phyloP scores from a whole-genome alignment of 768 basidiomycete genomes.

The Rhodosporidiobolus sp. region DNA sequence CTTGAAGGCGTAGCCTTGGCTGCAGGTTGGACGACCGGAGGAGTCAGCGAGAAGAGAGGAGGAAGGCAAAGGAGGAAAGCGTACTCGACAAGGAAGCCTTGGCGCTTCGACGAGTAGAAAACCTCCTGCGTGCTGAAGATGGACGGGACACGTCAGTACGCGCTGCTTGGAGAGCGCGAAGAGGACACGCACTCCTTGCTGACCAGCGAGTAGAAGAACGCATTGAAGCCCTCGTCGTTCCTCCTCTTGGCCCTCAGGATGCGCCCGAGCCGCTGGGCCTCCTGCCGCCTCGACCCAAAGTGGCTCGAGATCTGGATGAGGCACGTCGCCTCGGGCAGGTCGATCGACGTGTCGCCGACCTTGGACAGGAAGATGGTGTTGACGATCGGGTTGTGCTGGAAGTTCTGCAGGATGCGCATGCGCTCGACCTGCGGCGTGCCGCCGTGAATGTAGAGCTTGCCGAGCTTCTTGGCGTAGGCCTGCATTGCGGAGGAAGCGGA shows the following conservation, averaged over 20 bases:
- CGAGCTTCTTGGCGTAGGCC: slow-evolving; percentile 76
- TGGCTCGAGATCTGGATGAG: slow-evolving; percentile 99
- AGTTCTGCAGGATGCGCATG: slow-evolving; percentile 88
- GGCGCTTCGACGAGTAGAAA: slow-evolving; percentile 98
- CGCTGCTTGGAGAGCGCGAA: fast-evolving
- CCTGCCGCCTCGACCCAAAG: slow-evolving; percentile 95
- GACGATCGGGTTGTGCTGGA: slow-evolving; percentile 85
- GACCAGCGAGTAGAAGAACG: slow-evolving; percentile 98
- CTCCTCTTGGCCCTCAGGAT: slow-evolving; percentile 94
- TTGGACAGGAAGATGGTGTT: slow-evolving; percentile 99
- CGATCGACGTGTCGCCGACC: slow-evolving; percentile 97
- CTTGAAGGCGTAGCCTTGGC: slow-evolving; percentile 89
- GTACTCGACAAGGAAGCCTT: slow-evolving; percentile 90
- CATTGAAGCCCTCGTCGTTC: slow-evolving; percentile 99
- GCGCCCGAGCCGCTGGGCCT: slow-evolving; percentile 92
- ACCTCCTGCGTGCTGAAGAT: slow-evolving; percentile 84
- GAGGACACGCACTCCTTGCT: slow-evolving; percentile 63
- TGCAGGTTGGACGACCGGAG: slow-evolving; percentile 9
- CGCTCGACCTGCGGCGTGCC: slow-evolving; percentile 77
- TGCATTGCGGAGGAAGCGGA: slow-evolving; percentile 43
- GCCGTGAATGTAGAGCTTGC: slow-evolving; percentile 92
- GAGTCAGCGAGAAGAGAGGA: slow-evolving; percentile 8
- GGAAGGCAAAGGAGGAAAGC: background rate
- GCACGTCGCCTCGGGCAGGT: slow-evolving; percentile 97
- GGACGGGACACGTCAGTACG: too few species aligned